Conservation (phyloP, 2,329 filamentous ascomycete species). For the Penicillium corylophilum region DNA sequence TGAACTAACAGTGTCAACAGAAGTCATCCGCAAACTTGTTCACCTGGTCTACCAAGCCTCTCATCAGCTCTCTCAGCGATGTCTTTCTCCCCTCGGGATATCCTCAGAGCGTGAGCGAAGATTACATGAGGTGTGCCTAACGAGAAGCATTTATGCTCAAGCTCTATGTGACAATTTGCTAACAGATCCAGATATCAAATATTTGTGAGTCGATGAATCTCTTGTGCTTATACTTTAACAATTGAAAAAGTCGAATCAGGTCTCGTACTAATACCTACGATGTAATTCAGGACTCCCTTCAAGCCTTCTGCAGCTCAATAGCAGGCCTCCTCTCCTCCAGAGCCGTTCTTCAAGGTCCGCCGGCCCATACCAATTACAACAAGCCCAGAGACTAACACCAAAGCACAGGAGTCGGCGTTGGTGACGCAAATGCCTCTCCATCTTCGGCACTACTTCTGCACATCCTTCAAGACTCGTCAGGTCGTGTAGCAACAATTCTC, state of each 20-base stretch:
- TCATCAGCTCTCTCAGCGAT: slow-evolving; percentile 54
- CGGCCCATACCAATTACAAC: neutral
- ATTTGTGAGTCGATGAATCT: slow-evolving; percentile 51
- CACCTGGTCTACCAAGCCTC: slow-evolving; percentile 26
- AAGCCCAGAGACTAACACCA: neutral
- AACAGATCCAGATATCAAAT: slow-evolving; percentile 59
- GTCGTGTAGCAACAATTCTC: slow-evolving; percentile 77
- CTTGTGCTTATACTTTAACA: neutral
- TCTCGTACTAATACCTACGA: neutral
- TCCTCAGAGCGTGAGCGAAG: slow-evolving; percentile 78
- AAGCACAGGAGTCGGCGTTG: slow-evolving; percentile 69
- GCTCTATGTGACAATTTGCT: slow-evolving; percentile 5
- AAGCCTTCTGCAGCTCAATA: slow-evolving; percentile 45
- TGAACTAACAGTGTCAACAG: slow-evolving; percentile 6
- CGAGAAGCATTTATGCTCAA: neutral
- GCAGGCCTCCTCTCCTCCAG: slow-evolving; percentile 68
- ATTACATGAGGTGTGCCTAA: slow-evolving; percentile 67
- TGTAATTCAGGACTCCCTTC: slow-evolving; percentile 36
- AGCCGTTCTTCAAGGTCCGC: slow-evolving; percentile 71
- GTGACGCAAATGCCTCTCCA: slow-evolving; percentile 73
- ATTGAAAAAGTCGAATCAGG: neutral
- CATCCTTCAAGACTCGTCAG: slow-evolving; percentile 77
- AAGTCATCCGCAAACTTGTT: slow-evolving; percentile 14
- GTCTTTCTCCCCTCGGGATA: slow-evolving; percentile 87
- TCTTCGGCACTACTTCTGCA: slow-evolving; percentile 80